phyloP scores from a whole-genome alignment of 805 yeast species.

The Lachancea mirantina region DNA sequence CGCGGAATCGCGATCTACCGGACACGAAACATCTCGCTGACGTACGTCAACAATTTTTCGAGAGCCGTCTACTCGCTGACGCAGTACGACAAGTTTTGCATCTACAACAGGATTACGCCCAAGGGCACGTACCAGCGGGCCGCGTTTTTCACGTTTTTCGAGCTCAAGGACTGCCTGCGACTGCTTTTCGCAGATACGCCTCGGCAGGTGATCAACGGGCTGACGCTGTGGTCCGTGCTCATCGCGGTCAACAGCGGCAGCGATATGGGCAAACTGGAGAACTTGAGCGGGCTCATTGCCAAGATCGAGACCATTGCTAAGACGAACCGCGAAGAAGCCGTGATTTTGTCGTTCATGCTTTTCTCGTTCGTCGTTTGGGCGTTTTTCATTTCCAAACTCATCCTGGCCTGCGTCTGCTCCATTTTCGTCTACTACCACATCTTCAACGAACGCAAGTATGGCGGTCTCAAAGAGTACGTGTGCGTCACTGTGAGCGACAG shows the following conservation, averaged over 20 bases:
- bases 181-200: slow-evolving; percentile 77
- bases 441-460: slow-evolving; percentile 32
- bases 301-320: slow-evolving; percentile 54
- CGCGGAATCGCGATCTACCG: slow-evolving; percentile 52
- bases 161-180: slow-evolving; percentile 54
- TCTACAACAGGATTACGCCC: slow-evolving; percentile 65
- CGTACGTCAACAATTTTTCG: slow-evolving; percentile 62
- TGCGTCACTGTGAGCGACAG: slow-evolving; percentile 51
- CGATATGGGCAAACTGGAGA: slow-evolving; percentile 28
- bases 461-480: slow-evolving; percentile 52
- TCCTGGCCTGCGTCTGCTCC: slow-evolving; percentile 46
- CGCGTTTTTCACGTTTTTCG: slow-evolving; percentile 57
- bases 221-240: slow-evolving; percentile 54
- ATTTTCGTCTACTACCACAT: slow-evolving; percentile 45
- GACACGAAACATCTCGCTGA: slow-evolving; percentile 58
- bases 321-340: slow-evolving; percentile 55
- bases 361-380: slow-evolving; percentile 70
- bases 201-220: slow-evolving; percentile 75
- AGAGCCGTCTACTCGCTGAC: slow-evolving; percentile 48
- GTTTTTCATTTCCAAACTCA: slow-evolving; percentile 51
- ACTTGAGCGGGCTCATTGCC: slow-evolving; percentile 28
- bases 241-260: slow-evolving; percentile 27
- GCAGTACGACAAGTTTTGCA: slow-evolving; percentile 61
- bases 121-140: slow-evolving; percentile 57
- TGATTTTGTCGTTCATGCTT: slow-evolving; percentile 69